Percentiles rank a stretch among this genome's conserved stretches.
phyloP scores from a whole-genome alignment of 164 flowering plant species.

The Euptelea pleiosperma region DNA sequence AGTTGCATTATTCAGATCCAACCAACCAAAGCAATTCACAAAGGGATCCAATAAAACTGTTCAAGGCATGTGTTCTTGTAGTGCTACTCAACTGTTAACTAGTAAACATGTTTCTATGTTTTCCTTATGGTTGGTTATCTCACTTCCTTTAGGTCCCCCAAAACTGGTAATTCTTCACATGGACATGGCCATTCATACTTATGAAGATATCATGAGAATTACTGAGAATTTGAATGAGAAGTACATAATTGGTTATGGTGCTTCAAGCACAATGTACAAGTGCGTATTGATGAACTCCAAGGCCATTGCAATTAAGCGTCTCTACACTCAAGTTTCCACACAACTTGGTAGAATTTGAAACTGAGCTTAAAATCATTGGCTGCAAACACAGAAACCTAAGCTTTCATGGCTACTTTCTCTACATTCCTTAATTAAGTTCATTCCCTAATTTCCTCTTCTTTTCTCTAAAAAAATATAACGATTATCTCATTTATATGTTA shows the following conservation, averaged over 20 bases:
- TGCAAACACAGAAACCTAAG: constrained; percentile 84
- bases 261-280: constrained; percentile 92
- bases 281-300: constrained; percentile 77
- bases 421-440: too few species aligned
- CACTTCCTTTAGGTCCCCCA: constrained; percentile 50
- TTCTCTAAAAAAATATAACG: too few species aligned
- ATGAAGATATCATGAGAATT: constrained; percentile 82
- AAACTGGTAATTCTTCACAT: constrained; percentile 83
- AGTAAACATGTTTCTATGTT: too few species aligned
- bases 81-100: too few species aligned
- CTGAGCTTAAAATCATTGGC: constrained; percentile 87
- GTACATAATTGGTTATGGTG: constrained; percentile 85
- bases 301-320: constrained; percentile 82
- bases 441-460: too few species aligned
- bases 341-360: constrained; percentile 70
- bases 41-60: constrained; percentile 32
- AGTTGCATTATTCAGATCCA: constrained; percentile 62
- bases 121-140: not conserved
- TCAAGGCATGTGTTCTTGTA: constrained; percentile 39
- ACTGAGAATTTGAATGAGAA: constrained; percentile 89
- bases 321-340: constrained; percentile 61
- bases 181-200: constrained; percentile 87
- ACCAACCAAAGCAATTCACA: constrained; percentile 34
- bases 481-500: too few species aligned
- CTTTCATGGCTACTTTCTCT: constrained; percentile 78